Evolutionary conservation across 2,329 filamentous ascomycete species (phyloP), one percentile per base, ranked within the genome.

Genomic region (Epichloe coenophiala): DNA sequence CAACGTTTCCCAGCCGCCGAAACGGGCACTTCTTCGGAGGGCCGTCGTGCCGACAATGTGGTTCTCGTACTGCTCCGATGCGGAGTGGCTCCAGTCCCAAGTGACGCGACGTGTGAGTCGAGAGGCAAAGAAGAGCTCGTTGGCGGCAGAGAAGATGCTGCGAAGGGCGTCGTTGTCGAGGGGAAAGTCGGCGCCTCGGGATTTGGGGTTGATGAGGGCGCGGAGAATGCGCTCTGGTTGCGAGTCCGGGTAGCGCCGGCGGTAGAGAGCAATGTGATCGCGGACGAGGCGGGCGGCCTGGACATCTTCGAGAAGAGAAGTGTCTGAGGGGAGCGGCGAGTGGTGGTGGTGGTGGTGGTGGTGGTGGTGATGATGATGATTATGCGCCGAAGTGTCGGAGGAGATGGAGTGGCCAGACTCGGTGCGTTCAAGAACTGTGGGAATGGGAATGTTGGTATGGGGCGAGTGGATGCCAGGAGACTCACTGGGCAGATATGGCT

Each of bases 41-140:
- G 78, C 78, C 9, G 81, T 84, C 2, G 78, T 83, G 39, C 80
- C 80, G 47, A 84, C 77, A 43, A 83, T 74, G 50, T 76, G 71
- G 53, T 66, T 69, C 50, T 72, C 67, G 58, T 80, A 81, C 53
- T 73, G 71, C 2, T 66, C 59, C 47, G 72, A 69, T 2, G 70
- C 69, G 3, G 66, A 63, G 53, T 77, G 70, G 39, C 76, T 78
- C 80, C 80, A 83, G 56, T 78, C 76, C 78, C 80, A 83, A 27
- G 68, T 67, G 5, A 83, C 80, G 27, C 80, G 73, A n/a, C 73
- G 71, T 33, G 70, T 68, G 12, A 84, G 69, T 6, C 68, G 70
- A 27, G 76, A 74, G 49, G 69, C 67, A 63, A 84, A 84, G 65
- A 84, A 83, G 42, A 83, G 70, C 49, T 78, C 74, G 63, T 84